A percentile compares a stretch with the other conserved stretches of the same genome.
These are phyloP conservation scores for Lactifluus hygrophoroides DNA, from an alignment of 768 basidiomycete species.

Conservation along the genomic window DNA sequence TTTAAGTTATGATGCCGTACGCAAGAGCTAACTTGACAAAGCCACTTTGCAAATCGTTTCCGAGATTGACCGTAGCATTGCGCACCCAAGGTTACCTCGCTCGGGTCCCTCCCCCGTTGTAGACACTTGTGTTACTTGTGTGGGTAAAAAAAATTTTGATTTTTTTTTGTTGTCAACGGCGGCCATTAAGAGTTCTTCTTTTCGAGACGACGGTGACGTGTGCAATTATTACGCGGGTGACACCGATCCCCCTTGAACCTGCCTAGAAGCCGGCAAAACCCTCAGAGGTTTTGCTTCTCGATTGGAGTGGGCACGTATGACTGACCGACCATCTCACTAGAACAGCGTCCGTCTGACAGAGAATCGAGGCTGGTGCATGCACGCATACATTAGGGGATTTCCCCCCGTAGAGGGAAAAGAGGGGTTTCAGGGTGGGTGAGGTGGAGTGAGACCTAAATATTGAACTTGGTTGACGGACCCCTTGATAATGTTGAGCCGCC, in stretches of 20 bases:
- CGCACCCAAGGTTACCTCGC: too few relatives aligned
- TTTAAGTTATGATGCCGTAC: conserved; percentile 16
- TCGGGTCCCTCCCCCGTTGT: too few relatives aligned
- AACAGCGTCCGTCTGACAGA: neutral
- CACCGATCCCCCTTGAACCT: neutral
- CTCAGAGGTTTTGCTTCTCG: neutral
- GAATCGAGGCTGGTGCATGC: neutral
- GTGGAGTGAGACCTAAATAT: too few relatives aligned
- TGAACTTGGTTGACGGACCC: too few relatives aligned
- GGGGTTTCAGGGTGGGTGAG: neutral
- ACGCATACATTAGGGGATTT: too few relatives aligned
- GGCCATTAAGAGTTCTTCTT: neutral
- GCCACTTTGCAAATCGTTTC: neutral
- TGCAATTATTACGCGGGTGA: neutral
- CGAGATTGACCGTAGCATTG: neutral
- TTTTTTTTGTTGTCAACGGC: neutral
- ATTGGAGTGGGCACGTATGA: neutral
- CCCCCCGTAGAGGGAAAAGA: too few relatives aligned
- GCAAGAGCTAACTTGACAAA: neutral
- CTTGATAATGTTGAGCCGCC: neutral
- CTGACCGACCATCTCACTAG: neutral
- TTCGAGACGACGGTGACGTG: too few relatives aligned
- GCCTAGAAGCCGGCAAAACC: neutral
- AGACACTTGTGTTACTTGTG: too few relatives aligned
- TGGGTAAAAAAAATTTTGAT: too few relatives aligned